Base-by-base conservation (phyloP, 2,329 filamentous ascomycete genomes). In the Ophiostoma triangulosporum region DNA sequence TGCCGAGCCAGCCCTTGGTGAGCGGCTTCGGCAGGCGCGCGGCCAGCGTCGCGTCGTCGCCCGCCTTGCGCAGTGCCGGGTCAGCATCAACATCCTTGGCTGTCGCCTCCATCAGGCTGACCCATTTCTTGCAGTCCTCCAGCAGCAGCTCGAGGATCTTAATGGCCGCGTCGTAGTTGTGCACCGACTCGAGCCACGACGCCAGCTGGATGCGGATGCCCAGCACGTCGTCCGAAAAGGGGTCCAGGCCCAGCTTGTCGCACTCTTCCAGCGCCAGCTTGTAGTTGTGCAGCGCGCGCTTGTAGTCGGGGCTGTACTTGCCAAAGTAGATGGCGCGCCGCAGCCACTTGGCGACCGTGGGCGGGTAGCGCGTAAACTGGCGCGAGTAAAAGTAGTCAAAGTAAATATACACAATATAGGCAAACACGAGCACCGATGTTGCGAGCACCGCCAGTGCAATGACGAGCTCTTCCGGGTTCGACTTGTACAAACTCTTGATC, bases 161-260 rank as follows among this genome's bases (percentile, higher is more conserved):
- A 54, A 87, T 82, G 0, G 89, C 81, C 54, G 82, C 78, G 22
- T 78, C 73, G 62, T 82, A 82, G 61, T 84, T 79, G 31, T 82
- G 76, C 15, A 87, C 78, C 63, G 84, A 83, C 67, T 96, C 88
- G 57, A 95, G 75, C 74, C 95, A 81, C 9, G 77, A 76, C 1
- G 88, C 82, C 8, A 95, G 74, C 64, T 90, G 82, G 50, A 97
- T 83, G 63, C 89, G 88, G 51, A 97, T 82, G 8, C 93, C 93
- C 60, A 96, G 75, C 32, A 96, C 83, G 65, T 96, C 90, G 61
- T 96, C 86, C 4, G 86, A 90, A 65, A 90, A 94, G 0, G 87
- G 88, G 64, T 97, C 88, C 71, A 98, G 79, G 0, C 82, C 81
- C 50, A 85, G 64, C 62, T 88, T 81, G 50, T 81, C 72, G 54